phyloP scores from a whole-genome alignment of 1,284 basidiomycete genomes.

The Porogramme epimiltina region DNA sequence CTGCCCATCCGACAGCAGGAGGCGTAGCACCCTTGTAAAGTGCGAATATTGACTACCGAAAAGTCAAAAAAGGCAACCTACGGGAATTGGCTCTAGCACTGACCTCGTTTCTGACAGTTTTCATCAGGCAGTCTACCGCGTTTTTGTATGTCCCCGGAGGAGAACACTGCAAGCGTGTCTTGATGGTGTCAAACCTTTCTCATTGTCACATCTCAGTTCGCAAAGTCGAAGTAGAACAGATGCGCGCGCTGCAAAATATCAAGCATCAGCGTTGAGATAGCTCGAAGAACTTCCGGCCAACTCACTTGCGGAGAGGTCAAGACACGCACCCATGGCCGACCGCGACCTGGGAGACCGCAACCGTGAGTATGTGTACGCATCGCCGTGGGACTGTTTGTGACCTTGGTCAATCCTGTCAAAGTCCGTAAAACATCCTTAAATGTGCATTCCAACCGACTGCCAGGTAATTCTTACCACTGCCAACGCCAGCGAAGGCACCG shows the following conservation, averaged over 20 bases:
- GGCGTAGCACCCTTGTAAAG: constrained; percentile 76
- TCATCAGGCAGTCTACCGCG: constrained; percentile 66
- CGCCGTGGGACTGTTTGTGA: constrained; percentile 21
- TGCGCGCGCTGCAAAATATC: neutral
- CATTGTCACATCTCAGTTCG: neutral
- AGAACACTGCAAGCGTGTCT: constrained; percentile 72
- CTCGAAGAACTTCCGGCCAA: no score
- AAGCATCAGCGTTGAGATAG: neutral
- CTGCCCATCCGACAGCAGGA: constrained; percentile 77
- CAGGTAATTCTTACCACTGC: constrained; percentile 56
- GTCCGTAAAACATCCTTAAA: neutral
- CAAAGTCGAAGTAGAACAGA: neutral
- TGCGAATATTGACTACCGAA: constrained; percentile 42
- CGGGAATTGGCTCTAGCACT: no score
- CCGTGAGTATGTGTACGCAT: neutral
- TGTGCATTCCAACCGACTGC: neutral
- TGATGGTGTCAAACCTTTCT: constrained; percentile 72
- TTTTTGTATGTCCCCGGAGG: constrained; percentile 70
- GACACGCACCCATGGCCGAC: constrained; percentile 70
- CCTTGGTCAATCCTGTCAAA: constrained; percentile 62
- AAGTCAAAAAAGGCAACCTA: no score
- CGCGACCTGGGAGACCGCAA: constrained; percentile 49
- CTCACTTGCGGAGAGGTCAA: no score
- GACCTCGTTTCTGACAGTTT: constrained; percentile 69
- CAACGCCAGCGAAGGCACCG: constrained; percentile 62